These are phyloP conservation scores for Camelina laxa DNA, from an alignment of 345 rosid genomes.

Conservation along the genomic window DNA sequence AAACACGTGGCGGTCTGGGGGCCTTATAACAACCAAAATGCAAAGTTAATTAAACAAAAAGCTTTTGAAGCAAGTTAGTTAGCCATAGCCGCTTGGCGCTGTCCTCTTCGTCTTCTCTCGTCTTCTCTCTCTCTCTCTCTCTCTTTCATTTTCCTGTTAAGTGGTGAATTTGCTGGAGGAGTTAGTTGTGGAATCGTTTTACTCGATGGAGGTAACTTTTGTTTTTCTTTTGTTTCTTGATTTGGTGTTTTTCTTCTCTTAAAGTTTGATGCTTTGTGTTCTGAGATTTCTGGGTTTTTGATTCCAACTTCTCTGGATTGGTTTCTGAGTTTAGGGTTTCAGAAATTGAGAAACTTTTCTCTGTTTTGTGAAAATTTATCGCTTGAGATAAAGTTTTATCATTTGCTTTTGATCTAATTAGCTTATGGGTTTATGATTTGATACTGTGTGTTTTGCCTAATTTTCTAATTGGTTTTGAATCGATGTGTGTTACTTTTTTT, in stretches of 20 bases:
- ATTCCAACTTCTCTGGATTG: neutral
- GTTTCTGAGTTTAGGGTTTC: conserved; percentile 31
- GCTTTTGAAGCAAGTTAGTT: conserved; percentile 35
- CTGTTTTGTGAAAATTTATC: neutral
- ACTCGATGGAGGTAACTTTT: conserved; percentile 39
- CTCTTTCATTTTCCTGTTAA: conserved; percentile 2
- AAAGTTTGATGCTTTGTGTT: conserved; percentile 15
- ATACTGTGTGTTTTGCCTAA: neutral
- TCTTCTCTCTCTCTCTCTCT: neutral
- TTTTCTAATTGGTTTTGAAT: neutral
- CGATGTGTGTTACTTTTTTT: conserved; percentile 10
- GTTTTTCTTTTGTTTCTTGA: neutral
- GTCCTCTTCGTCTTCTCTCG: conserved; percentile 32
- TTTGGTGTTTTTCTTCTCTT: conserved; percentile 25
- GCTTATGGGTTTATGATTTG: neutral
- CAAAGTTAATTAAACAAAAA: neutral
- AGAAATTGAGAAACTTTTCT: neutral
- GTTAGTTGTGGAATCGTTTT: neutral
- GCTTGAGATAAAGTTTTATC: conserved; percentile 33
- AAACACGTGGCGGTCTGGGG: conserved; percentile 36
- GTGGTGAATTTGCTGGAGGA: conserved; percentile 25
- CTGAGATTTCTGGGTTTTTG: conserved; percentile 11
- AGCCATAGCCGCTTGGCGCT: conserved; percentile 46
- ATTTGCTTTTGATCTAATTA: conserved; percentile 19
- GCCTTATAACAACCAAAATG: conserved; percentile 27